Percentiles rank a stretch among this genome's conserved stretches.
These are phyloP conservation scores for Chlorella sp. DNA, from an alignment of 139 green algal species.

Conservation along the genomic window DNA sequence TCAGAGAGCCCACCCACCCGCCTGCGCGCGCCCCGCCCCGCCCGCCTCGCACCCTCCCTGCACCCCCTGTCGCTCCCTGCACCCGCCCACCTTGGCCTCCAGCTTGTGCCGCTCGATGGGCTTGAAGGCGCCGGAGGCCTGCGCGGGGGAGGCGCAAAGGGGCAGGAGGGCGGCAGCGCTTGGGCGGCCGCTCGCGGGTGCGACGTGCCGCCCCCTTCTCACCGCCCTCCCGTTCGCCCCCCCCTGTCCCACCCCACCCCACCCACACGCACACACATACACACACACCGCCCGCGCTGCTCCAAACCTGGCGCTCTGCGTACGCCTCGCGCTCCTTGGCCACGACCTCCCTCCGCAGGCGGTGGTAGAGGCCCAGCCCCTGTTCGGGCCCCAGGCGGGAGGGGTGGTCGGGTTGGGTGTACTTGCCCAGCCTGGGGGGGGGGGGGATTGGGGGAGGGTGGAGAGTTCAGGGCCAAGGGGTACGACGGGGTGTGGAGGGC, in stretches of 20 bases:
- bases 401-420: conserved; percentile 70
- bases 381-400: too few species aligned
- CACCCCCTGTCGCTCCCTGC: not conserved
- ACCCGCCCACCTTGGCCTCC: conserved; percentile 32
- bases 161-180: too few species aligned
- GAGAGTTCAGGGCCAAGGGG: too few species aligned
- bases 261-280: too few species aligned
- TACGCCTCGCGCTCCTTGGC: conserved; percentile 69
- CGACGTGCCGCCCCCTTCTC: too few species aligned
- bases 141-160: too few species aligned
- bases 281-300: too few species aligned
- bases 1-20: not conserved
- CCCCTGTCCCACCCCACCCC: too few species aligned
- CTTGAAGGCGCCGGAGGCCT: conserved; percentile 39
- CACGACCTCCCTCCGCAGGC: conserved; percentile 60
- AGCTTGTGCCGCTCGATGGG: conserved; percentile 75
- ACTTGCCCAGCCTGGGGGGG: conserved; percentile 77
- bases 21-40: not conserved
- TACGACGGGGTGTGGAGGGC: too few species aligned
- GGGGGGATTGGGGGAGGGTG: too few species aligned
- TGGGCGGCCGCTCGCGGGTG: too few species aligned
- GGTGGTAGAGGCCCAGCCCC: conserved; percentile 35
- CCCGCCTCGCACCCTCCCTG: not conserved
- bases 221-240: too few species aligned
- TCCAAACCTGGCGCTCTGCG: conserved; percentile 52